phyloP scores from a whole-genome alignment of 2,329 filamentous ascomycete genomes.

The Curvularia lunata region DNA sequence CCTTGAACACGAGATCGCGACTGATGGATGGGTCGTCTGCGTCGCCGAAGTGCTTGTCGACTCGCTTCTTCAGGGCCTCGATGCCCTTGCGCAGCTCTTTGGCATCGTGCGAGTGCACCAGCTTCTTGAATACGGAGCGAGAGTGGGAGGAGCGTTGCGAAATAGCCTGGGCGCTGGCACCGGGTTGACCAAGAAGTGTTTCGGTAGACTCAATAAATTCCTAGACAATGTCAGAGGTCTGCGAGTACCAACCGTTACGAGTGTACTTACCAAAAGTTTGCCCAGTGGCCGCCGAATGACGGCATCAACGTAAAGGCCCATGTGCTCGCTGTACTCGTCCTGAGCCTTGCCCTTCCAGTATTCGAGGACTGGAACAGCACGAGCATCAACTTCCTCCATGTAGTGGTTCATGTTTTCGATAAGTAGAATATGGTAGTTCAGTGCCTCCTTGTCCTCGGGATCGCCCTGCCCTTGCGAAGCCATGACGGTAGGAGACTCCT shows the following conservation, averaged over 20 bases:
- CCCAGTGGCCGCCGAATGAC: slow-evolving; percentile 89
- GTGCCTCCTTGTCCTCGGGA: slow-evolving; percentile 90
- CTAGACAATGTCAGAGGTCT: slow-evolving; percentile 36
- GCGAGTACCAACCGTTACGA: background rate
- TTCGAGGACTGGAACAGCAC: slow-evolving; percentile 75
- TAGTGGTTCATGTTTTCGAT: slow-evolving; percentile 99
- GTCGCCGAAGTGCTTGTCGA: slow-evolving; percentile 97
- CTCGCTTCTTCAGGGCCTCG: slow-evolving; percentile 83
- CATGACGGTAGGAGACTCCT: slow-evolving; percentile 63
- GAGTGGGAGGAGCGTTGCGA: slow-evolving; percentile 83
- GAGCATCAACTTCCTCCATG: slow-evolving; percentile 83
- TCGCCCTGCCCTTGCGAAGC: slow-evolving; percentile 63
- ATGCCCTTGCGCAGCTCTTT: slow-evolving; percentile 91
- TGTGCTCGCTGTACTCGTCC: slow-evolving; percentile 82
- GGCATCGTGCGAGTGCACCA: slow-evolving; percentile 78
- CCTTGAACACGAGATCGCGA: slow-evolving; percentile 63
- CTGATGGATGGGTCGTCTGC: slow-evolving; percentile 75
- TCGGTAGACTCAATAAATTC: slow-evolving; percentile 93
- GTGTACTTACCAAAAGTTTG: slow-evolving; percentile 70
- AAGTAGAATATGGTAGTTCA: slow-evolving; percentile 95
- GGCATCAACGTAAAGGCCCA: slow-evolving; percentile 83
- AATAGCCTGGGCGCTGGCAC: slow-evolving; percentile 62
- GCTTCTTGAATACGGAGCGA: slow-evolving; percentile 82
- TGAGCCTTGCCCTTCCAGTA: slow-evolving; percentile 82
- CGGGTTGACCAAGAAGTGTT: slow-evolving; percentile 65